Evolutionary conservation across 139 green algal species (phyloP), one percentile per base, ranked within the genome.

Genomic region (Chlorella sp.): DNA sequence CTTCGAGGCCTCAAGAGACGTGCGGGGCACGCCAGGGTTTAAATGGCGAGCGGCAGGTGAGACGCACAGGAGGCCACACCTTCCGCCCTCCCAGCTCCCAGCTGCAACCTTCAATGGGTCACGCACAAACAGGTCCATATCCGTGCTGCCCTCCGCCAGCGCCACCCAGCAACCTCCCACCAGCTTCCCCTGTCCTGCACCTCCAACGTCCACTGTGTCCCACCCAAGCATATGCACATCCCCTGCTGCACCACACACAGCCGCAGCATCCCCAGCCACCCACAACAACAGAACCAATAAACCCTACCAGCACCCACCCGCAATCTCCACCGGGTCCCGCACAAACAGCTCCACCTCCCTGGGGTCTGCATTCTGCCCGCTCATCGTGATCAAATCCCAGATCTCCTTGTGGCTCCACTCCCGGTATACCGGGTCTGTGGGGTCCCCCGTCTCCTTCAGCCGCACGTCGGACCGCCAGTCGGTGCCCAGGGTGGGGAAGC

Each of bases 361-460:
- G 9, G 91, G 91, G 85, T 92, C 83, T 3, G 81, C 91, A 28
- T 86, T 85, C 7, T n/a, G 34, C n/a, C 91, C 91, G 83, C 61
- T 71, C 53, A 90, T 73, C 1, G 90, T 93, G 82, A 94, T 94
- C 26, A 94, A 61, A 64, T 94, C 87, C 86, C 86, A 94, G 30
- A 94, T 93, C 76, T 94, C 80, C 40, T 61, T 66, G 39, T 91
- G 80, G 12, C 71, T 93, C 91, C 91, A 94, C 66, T 94, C 91
- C 30, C 69, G 83, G 83, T 94, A 91, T 26, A 57, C 4, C 32
- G 87, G 82, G 36, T 84, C 60, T 9, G 75, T 86, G 26, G 88
- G 88, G 83, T 91, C 88, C 12, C 81, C 83, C 28, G 88, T 90
- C 57, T 90, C 76, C 61, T 64, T 14, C 71, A 39, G 76, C 22